Percentiles rank a stretch among this genome's conserved stretches.
phyloP scores from a whole-genome alignment of 2,329 filamentous ascomycete species.

The Ophiosphaerella korrae region DNA sequence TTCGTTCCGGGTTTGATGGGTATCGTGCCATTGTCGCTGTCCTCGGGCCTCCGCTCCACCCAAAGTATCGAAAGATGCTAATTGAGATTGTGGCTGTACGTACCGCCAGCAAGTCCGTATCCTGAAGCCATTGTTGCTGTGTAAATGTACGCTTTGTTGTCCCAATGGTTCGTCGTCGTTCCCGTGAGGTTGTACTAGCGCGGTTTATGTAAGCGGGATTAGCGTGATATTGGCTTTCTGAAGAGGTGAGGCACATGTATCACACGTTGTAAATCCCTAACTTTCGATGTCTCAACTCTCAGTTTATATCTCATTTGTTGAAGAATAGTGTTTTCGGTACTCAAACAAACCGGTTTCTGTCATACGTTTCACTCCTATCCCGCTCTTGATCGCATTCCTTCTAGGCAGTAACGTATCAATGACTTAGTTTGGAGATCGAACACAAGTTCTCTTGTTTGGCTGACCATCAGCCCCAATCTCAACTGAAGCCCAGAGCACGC shows the following conservation, averaged over 20 bases:
- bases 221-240: background rate
- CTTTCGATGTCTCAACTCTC: too few species aligned
- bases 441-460: too few species aligned
- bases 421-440: too few species aligned
- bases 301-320: too few species aligned
- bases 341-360: too few species aligned
- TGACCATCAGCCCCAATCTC: too few species aligned
- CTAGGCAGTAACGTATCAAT: too few species aligned
- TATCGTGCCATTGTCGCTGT: slow-evolving; percentile 25
- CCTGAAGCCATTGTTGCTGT: slow-evolving; percentile 73
- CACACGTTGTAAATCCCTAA: too few species aligned
- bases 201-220: background rate
- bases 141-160: slow-evolving; percentile 32
- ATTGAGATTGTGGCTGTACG: slow-evolving; percentile 39
- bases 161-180: slow-evolving; percentile 1
- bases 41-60: slow-evolving; percentile 8
- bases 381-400: too few species aligned
- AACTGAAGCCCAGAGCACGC: too few species aligned
- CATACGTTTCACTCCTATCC: too few species aligned
- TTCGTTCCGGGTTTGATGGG: slow-evolving; percentile 12
- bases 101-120: slow-evolving; percentile 81
- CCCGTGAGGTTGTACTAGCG: slow-evolving; percentile 12
- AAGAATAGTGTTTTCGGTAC: too few species aligned
- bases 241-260: background rate
- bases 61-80: slow-evolving; percentile 6